Percentiles rank a stretch among this genome's conserved stretches.
Evolutionary conservation across 176 grass and related monocot genomes (phyloP).

Genomic region (Triticum timopheevii): DNA sequence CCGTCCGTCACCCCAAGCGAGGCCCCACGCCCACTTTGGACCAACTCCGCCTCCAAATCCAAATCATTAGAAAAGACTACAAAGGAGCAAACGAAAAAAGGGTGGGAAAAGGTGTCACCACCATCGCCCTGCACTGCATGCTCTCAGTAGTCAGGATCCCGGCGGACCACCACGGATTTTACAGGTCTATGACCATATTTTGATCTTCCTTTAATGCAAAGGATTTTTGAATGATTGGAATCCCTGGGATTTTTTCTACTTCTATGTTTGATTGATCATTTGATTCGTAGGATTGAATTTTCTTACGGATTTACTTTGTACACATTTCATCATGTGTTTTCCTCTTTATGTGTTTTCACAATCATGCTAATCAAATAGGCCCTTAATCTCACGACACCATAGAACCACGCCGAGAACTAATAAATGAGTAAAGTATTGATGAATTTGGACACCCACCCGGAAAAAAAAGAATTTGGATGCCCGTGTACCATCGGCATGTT

Average conservation of each 20-base stretch:
- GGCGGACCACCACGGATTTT: background rate
- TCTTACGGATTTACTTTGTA: no score
- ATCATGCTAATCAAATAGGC: no score
- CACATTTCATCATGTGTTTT: no score
- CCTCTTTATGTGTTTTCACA: no score
- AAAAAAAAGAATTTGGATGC: no score
- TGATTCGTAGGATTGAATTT: no score
- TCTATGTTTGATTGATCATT: no score
- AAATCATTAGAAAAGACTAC: conserved; percentile 38
- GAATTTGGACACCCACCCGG: no score
- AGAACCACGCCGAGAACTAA: background rate
- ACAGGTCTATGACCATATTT: no score
- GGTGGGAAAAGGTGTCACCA: background rate
- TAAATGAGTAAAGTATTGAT: background rate
- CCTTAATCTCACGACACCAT: background rate
- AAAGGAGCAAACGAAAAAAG: background rate
- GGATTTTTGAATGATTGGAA: no score
- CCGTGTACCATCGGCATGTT: background rate
- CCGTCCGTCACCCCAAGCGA: conserved; percentile 22
- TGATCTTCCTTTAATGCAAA: no score
- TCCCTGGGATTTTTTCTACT: no score
- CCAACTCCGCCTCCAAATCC: background rate
- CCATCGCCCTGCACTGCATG: background rate
- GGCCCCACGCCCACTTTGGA: background rate
- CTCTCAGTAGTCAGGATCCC: background rate